These are phyloP conservation scores for Oemleria cerasiformis DNA, from an alignment of 306 rosid genomes.

Conservation along the genomic window DNA sequence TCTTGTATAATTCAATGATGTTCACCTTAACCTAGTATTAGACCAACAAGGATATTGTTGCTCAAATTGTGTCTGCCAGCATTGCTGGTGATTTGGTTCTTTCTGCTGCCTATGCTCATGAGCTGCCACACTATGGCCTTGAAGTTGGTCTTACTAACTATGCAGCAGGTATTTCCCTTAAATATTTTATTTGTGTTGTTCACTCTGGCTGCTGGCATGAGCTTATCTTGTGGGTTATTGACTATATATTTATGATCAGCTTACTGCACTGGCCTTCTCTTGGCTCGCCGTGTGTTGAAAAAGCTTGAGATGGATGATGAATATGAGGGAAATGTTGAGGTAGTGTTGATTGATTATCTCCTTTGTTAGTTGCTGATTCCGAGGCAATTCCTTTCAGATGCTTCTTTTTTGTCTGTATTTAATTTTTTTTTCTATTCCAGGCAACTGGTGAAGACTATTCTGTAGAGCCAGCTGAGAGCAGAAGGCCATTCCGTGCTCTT, in stretches of 20 bases:
- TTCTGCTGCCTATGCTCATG: conserved; percentile 78
- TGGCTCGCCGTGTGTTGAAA: conserved; percentile 81
- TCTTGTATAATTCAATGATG: not conserved
- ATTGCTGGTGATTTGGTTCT: conserved; percentile 83
- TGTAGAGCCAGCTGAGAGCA: conserved; percentile 78
- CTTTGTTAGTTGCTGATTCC: too few relatives aligned
- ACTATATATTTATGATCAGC: conserved; percentile 37
- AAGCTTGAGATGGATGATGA: conserved; percentile 73
- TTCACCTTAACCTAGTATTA: conserved; percentile 30
- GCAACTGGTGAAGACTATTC: conserved; percentile 90
- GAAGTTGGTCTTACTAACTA: conserved; percentile 87
- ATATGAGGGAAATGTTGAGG: conserved; percentile 93
- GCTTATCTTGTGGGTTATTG: not conserved
- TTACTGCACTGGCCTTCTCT: conserved; percentile 85
- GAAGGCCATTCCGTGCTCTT: conserved; percentile 97
- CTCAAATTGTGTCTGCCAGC: conserved; percentile 74
- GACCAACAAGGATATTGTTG: conserved; percentile 77
- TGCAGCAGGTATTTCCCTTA: conserved; percentile 63
- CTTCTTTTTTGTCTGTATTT: not conserved
- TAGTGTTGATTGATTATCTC: not conserved
- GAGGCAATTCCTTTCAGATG: not conserved
- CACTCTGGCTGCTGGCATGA: too few relatives aligned
- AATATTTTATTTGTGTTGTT: too few relatives aligned
- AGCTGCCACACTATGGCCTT: conserved; percentile 71
- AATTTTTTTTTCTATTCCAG: conserved; percentile 12